Evolutionary conservation across 805 yeast genomes (phyloP).

Genomic region (Schizosaccharomyces lindneri): DNA sequence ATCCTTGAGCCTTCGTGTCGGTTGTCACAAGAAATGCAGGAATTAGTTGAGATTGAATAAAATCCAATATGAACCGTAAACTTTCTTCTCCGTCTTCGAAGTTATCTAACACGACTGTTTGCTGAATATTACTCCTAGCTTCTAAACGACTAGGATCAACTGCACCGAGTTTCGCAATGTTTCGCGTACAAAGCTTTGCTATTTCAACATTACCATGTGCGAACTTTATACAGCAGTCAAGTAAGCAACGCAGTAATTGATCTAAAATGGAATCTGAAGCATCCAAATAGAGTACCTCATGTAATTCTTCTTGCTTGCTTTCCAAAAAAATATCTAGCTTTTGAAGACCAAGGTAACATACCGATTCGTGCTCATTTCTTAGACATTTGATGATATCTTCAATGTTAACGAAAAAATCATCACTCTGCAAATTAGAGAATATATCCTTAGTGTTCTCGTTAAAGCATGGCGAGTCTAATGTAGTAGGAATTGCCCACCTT

Average conservation of each 20-base stretch:
- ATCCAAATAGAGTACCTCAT: constrained; percentile 3
- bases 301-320: constrained; percentile 3
- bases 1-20: constrained; percentile 62
- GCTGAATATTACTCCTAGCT: constrained; percentile 18
- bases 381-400: constrained; percentile 27
- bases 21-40: constrained; percentile 76
- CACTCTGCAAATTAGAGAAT: background rate
- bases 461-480: constrained; percentile 1
- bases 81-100: constrained; percentile 39
- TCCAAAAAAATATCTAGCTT: constrained; percentile 6
- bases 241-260: constrained; percentile 10
- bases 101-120: constrained; percentile 30
- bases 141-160: constrained; percentile 38
- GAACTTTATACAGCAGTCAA: constrained; percentile 11
- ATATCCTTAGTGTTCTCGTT: background rate
- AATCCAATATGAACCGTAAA: constrained; percentile 34
- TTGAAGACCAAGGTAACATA: constrained; percentile 31
- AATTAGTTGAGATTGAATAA: constrained; percentile 46
- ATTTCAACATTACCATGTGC: constrained; percentile 15
- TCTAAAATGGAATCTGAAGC: constrained; percentile 3
- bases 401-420: constrained; percentile 4
- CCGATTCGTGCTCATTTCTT: constrained; percentile 38
- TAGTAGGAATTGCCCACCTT: background rate
- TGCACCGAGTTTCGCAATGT: constrained; percentile 56
- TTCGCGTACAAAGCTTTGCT: constrained; percentile 36